Conservation (phyloP, 768 basidiomycete genomes). For the Steccherinum ochraceum region DNA sequence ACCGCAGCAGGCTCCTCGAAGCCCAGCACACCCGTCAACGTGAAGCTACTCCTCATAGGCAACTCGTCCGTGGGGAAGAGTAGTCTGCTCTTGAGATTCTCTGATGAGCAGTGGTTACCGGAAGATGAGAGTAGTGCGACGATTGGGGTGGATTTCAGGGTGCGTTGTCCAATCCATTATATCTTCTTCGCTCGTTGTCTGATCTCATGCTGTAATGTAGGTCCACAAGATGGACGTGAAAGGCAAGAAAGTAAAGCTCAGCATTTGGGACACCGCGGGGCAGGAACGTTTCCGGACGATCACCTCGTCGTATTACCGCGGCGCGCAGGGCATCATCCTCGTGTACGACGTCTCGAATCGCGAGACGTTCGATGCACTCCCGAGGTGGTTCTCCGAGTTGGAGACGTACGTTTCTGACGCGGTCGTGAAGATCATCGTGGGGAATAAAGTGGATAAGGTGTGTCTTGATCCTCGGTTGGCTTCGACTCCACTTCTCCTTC, state of each 20-base stretch:
- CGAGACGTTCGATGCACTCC: slow-evolving; percentile 91
- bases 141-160: slow-evolving; percentile 81
- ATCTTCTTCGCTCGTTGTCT: too few relatives aligned
- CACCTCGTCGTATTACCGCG: slow-evolving; percentile 92
- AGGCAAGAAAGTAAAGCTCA: slow-evolving; percentile 83
- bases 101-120: slow-evolving; percentile 91
- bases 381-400: slow-evolving; percentile 87
- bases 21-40: slow-evolving; percentile 46
- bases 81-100: slow-evolving; percentile 88
- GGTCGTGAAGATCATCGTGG: slow-evolving; percentile 92
- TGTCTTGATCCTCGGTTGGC: too few relatives aligned
- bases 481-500: neutral
- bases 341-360: slow-evolving; percentile 94
- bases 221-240: slow-evolving; percentile 86
- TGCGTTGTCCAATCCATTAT: slow-evolving; percentile 32
- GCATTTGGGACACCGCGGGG: slow-evolving; percentile 67
- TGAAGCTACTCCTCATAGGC: slow-evolving; percentile 80
- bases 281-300: slow-evolving; percentile 96
- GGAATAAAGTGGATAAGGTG: slow-evolving; percentile 92
- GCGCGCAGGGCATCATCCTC: slow-evolving; percentile 77
- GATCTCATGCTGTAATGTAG: slow-evolving; percentile 36
- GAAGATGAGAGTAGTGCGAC: slow-evolving; percentile 86
- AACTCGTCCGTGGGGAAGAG: slow-evolving; percentile 93
- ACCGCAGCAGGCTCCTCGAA: neutral
- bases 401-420: slow-evolving; percentile 86